A percentile compares a stretch with the other conserved stretches of the same genome.
These are phyloP conservation scores for Vanrija humicola DNA, from an alignment of 1,284 basidiomycete species.

Conservation along the genomic window DNA sequence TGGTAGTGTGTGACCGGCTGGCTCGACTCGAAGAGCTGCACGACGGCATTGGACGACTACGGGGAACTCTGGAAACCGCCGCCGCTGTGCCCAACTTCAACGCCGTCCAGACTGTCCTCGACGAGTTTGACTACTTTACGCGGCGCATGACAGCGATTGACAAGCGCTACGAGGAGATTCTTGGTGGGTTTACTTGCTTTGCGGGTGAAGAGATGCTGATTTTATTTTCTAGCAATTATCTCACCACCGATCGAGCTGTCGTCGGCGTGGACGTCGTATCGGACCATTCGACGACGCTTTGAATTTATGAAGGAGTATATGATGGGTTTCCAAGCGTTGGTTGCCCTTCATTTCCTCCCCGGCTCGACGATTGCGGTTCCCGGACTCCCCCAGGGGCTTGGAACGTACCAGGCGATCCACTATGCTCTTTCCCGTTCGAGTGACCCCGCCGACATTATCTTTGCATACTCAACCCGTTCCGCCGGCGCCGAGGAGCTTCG, in stretches of 20 bases:
- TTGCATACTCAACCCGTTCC: slow-evolving; percentile 20
- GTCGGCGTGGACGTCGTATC: slow-evolving; percentile 32
- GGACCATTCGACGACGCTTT: slow-evolving; percentile 31
- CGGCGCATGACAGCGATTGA: slow-evolving; percentile 27
- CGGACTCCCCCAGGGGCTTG: slow-evolving; percentile 22
- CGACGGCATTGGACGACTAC: slow-evolving; percentile 24
- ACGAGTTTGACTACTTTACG: slow-evolving; percentile 29
- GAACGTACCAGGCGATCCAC: slow-evolving; percentile 12
- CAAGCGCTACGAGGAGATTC: slow-evolving; percentile 29
- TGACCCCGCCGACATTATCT: slow-evolving; percentile 32
- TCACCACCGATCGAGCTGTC: slow-evolving; percentile 8
- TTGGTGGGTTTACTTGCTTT: slow-evolving; percentile 20
- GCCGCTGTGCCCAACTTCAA: slow-evolving; percentile 22
- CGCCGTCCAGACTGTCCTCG: slow-evolving; percentile 23
- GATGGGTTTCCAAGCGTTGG: slow-evolving; percentile 28
- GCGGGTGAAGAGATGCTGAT: background rate
- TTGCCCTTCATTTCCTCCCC: slow-evolving; percentile 36
- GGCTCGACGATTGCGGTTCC: slow-evolving; percentile 25
- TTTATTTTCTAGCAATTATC: slow-evolving; percentile 14
- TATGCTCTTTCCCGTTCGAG: slow-evolving; percentile 31
- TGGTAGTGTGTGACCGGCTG: slow-evolving; percentile 35
- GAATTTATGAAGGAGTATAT: slow-evolving; percentile 32
- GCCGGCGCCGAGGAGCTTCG: slow-evolving; percentile 27
- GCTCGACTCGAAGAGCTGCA: slow-evolving; percentile 32
- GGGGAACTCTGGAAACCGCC: slow-evolving; percentile 24